phyloP scores from a whole-genome alignment of 1,139 yeast species.

The Hemisphaericaspora xylanilytica region DNA sequence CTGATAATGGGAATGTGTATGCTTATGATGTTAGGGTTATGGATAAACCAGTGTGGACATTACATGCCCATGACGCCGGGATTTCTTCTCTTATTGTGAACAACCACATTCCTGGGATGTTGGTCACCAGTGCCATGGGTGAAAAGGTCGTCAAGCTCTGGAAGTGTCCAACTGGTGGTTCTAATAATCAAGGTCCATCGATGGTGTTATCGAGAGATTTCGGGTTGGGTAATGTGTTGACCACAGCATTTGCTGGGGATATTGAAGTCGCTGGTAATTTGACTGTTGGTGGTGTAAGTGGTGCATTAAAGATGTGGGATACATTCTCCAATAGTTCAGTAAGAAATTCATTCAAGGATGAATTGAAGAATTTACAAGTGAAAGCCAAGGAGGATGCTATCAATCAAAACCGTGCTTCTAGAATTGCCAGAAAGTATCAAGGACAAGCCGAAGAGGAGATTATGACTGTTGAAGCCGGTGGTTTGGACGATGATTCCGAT shows the following conservation, averaged over 20 bases:
- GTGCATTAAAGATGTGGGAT: constrained; percentile 90
- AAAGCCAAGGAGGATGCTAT: constrained; percentile 59
- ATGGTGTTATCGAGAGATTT: constrained; percentile 91
- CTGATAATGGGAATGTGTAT: constrained; percentile 87
- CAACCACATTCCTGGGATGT: constrained; percentile 63
- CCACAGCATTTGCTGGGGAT: constrained; percentile 83
- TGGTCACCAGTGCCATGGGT: constrained; percentile 88
- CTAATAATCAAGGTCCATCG: constrained; percentile 60
- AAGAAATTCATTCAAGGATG: constrained; percentile 62
- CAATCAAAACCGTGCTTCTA: constrained; percentile 56
- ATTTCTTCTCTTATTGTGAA: constrained; percentile 80
- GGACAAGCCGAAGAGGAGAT: constrained; percentile 52
- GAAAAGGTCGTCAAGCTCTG: constrained; percentile 86
- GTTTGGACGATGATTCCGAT: constrained; percentile 57
- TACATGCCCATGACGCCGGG: constrained; percentile 96
- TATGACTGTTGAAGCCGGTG: constrained; percentile 59
- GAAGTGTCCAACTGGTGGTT: constrained; percentile 57
- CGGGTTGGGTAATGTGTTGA: constrained; percentile 90
- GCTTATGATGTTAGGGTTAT: constrained; percentile 80
- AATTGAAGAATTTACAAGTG: constrained; percentile 52
- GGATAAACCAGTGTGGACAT: constrained; percentile 81
- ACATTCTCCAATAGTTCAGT: constrained; percentile 78
- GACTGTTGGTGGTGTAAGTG: constrained; percentile 84
- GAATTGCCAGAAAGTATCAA: constrained; percentile 70
- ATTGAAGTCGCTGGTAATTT: constrained; percentile 81